Percentiles rank a stretch among this genome's conserved stretches.
phyloP scores from a whole-genome alignment of 495 filamentous ascomycete genomes.

The Peziza echinospora region DNA sequence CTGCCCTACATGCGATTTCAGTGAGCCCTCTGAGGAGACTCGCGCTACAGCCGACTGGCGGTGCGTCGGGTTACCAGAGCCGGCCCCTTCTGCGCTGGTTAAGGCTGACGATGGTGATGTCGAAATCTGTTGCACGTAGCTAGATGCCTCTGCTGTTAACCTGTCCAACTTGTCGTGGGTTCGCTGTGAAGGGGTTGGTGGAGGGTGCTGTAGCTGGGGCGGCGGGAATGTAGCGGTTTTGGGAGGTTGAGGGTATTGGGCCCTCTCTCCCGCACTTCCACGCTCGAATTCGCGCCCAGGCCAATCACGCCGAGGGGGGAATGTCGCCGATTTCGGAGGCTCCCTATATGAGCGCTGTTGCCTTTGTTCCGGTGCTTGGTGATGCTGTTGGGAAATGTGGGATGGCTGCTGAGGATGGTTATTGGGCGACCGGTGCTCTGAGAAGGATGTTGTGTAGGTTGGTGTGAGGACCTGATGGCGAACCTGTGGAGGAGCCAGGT shows the following conservation, averaged over 20 bases:
- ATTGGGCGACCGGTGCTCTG: not conserved
- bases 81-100: slow-evolving; percentile 4
- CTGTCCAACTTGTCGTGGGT: slow-evolving; percentile 17
- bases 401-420: not conserved
- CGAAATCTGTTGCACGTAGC: slow-evolving; percentile 12
- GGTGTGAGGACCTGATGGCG: not conserved
- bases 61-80: slow-evolving; percentile 4
- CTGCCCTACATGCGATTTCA: slow-evolving; percentile 8
- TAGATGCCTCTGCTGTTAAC: slow-evolving; percentile 16
- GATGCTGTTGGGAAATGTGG: slow-evolving; percentile 8
- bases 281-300: not conserved
- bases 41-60: slow-evolving; percentile 4
- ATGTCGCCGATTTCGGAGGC: not conserved
- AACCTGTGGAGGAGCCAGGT: slow-evolving; percentile 2
- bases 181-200: slow-evolving; percentile 5
- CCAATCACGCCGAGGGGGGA: not conserved
- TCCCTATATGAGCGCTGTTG: not conserved
- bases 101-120: slow-evolving; percentile 1
- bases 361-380: not conserved
- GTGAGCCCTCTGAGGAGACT: slow-evolving; percentile 12
- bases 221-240: not conserved
- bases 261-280: not conserved
- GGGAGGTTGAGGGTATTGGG: not conserved
- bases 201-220: no score
- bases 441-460: not conserved